These are phyloP conservation scores for Triangularia verruculosa DNA, from an alignment of 2,329 filamentous ascomycete genomes.

Conservation along the genomic window DNA sequence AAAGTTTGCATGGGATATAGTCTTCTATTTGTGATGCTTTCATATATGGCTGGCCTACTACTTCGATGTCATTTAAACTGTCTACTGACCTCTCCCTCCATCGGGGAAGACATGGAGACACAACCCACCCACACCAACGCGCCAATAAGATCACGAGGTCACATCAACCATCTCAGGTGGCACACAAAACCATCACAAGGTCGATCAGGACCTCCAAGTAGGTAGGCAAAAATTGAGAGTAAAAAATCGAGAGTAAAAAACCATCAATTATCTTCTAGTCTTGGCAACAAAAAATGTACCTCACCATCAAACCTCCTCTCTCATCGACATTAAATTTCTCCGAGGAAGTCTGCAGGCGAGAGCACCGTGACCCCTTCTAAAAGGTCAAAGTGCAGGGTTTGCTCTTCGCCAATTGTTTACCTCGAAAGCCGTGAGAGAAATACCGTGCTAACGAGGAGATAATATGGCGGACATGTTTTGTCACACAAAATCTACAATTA, in stretches of 20 bases:
- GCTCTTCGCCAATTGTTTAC: conserved; percentile 92
- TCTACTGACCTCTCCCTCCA: too few relatives aligned
- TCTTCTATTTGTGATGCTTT: too few relatives aligned
- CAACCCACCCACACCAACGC: too few relatives aligned
- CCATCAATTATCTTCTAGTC: neutral
- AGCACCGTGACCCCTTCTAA: conserved; percentile 43
- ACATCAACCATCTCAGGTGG: too few relatives aligned
- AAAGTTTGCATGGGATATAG: neutral
- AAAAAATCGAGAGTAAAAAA: neutral
- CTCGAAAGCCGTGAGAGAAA: conserved; percentile 70
- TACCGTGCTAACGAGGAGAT: conserved; percentile 78
- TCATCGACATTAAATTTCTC: conserved; percentile 55
- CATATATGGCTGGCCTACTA: too few relatives aligned
- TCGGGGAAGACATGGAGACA: too few relatives aligned
- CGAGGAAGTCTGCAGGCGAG: conserved; percentile 80
- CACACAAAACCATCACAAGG: too few relatives aligned
- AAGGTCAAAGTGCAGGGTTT: conserved; percentile 48
- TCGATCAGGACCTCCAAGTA: neutral
- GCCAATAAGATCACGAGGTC: too few relatives aligned
- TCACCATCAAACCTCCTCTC: conserved; percentile 81
- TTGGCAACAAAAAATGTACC: conserved; percentile 53
- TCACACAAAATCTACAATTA: too few relatives aligned
- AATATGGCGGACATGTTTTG: conserved; percentile 62
- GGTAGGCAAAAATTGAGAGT: neutral
- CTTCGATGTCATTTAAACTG: too few relatives aligned